Percentiles rank a stretch among this genome's conserved stretches.
These are phyloP conservation scores for Colletotrichum sp. DNA, from an alignment of 2,329 filamentous ascomycete species.

Conservation along the genomic window DNA sequence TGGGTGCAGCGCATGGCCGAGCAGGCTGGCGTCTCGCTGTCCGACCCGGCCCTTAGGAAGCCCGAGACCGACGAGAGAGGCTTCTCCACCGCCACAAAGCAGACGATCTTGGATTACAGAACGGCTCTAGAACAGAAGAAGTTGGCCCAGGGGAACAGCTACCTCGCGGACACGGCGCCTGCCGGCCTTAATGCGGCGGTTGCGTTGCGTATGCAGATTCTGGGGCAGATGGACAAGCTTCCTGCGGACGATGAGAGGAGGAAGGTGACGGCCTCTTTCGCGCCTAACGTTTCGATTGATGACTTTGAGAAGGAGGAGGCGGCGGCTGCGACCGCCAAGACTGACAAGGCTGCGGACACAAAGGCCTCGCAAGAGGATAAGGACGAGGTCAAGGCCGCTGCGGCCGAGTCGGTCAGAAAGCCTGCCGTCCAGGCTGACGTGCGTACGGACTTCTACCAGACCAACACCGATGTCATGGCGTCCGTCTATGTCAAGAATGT, in stretches of 20 bases:
- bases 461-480: constrained; percentile 35
- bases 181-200: constrained; percentile 45
- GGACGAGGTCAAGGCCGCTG: constrained; percentile 13
- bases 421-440: constrained; percentile 28
- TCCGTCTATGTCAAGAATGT: constrained; percentile 49
- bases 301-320: constrained; percentile 1
- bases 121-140: constrained; percentile 31
- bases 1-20: constrained; percentile 54
- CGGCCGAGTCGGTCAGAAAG: not conserved
- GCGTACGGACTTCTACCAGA: constrained; percentile 38
- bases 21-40: constrained; percentile 37
- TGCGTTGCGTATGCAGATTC: constrained; percentile 51
- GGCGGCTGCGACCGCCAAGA: constrained; percentile 7
- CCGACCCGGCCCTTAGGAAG: constrained; percentile 33
- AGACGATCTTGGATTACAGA: constrained; percentile 31
- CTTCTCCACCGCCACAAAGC: constrained; percentile 47
- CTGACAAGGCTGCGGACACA: constrained; percentile 25
- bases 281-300: constrained; percentile 12
- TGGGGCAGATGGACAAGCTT: constrained; percentile 49
- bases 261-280: constrained; percentile 43
- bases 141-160: constrained; percentile 13
- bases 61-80: constrained; percentile 48
- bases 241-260: constrained; percentile 49
- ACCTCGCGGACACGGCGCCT: not conserved
- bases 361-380: constrained; percentile 26